phyloP scores from a whole-genome alignment of 2,329 filamentous ascomycete species.

The Fusarium aywerte region DNA sequence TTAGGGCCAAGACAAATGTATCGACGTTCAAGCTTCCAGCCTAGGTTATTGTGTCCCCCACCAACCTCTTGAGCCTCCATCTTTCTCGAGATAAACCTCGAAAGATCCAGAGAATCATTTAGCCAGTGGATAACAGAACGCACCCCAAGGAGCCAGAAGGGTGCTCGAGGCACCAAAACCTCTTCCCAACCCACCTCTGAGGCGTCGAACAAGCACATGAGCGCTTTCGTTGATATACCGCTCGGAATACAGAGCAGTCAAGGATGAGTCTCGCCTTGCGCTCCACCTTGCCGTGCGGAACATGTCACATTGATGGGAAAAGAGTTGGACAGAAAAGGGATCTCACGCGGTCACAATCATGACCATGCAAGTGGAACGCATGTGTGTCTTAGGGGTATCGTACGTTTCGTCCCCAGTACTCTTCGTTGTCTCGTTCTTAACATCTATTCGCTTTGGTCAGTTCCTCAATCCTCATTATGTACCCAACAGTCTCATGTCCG shows the following conservation, averaged over 20 bases:
- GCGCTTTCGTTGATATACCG: constrained; percentile 64
- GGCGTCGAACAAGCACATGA: constrained; percentile 39
- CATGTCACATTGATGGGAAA: constrained; percentile 15
- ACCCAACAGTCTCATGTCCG: constrained; percentile 59
- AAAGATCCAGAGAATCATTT: constrained; percentile 14
- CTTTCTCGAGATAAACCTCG: constrained; percentile 10
- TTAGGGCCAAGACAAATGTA: constrained; percentile 51
- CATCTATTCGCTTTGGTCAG: constrained; percentile 42
- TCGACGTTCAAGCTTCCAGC: constrained; percentile 55
- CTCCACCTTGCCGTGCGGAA: constrained; percentile 79
- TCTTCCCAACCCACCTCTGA: constrained; percentile 45
- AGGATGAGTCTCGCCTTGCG: constrained; percentile 80
- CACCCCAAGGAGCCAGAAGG: constrained; percentile 55
- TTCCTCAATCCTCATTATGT: constrained; percentile 18
- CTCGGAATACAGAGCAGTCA: constrained; percentile 81
- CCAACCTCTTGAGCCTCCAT: constrained; percentile 23
- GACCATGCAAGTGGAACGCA: constrained; percentile 7
- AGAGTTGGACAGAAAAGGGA: constrained; percentile 7
- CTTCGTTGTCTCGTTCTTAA: constrained; percentile 35
- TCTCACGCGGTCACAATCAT: constrained; percentile 12
- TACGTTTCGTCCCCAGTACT: constrained; percentile 46
- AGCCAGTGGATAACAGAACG: constrained; percentile 53
- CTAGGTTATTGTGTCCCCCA: constrained; percentile 45
- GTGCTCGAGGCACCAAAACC: constrained; percentile 47
- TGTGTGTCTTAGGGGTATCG: constrained; percentile 51